Evolutionary conservation across 164 flowering plant species (phyloP).

Genomic region (Echeveria elegans): DNA sequence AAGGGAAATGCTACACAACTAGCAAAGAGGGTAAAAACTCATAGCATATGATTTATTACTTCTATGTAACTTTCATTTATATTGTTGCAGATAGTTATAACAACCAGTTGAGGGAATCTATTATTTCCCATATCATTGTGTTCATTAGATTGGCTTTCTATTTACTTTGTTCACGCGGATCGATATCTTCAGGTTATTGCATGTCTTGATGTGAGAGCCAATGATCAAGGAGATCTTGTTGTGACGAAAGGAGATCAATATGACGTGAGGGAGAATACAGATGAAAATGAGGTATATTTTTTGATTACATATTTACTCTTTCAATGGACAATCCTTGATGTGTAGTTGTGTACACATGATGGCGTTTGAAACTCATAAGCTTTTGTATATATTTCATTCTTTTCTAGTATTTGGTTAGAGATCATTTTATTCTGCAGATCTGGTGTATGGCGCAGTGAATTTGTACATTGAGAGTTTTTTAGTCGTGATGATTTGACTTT

Average conservation of each 20-base stretch:
- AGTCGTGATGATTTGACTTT: neutral
- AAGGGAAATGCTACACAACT: slow-evolving; percentile 66
- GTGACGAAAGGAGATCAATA: slow-evolving; percentile 98
- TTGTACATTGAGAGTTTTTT: neutral
- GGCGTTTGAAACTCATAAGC: neutral
- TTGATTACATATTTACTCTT: neutral
- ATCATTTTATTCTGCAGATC: neutral
- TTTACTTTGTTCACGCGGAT: neutral
- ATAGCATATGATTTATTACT: neutral
- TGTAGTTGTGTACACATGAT: neutral
- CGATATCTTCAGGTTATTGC: slow-evolving; percentile 65
- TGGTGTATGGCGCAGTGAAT: neutral
- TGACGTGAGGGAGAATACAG: slow-evolving; percentile 88
- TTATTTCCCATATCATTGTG: neutral
- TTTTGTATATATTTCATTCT: neutral
- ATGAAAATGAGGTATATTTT: slow-evolving; percentile 70
- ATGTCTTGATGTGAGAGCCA: slow-evolving; percentile 95
- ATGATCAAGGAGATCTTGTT: slow-evolving; percentile 94
- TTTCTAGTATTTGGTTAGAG: neutral
- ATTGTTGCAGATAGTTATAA: neutral
- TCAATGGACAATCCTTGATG: neutral
- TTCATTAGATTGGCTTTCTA: neutral
- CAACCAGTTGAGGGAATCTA: neutral
- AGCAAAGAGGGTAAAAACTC: slow-evolving; percentile 71
- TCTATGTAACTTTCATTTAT: neutral